A percentile compares a stretch with the other conserved stretches of the same genome.
Conservation (phyloP, 768 basidiomycete species). For the Lentinus brumalis region DNA sequence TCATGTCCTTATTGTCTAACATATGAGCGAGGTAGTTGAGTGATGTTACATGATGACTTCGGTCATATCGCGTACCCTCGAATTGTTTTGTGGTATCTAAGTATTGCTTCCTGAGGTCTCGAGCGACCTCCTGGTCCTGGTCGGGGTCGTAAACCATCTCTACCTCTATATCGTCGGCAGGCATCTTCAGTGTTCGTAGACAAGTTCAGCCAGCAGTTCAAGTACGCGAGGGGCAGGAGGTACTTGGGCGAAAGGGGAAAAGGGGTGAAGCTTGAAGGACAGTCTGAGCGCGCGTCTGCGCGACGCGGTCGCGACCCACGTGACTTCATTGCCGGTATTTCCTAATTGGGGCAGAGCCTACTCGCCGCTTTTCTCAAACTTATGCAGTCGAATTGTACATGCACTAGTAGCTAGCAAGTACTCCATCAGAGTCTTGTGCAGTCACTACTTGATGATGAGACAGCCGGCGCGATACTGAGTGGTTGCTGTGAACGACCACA, state of each 20-base stretch:
- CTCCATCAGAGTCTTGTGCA: no score
- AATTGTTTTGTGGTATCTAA: conserved; percentile 58
- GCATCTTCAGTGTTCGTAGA: no score
- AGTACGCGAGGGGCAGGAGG: background rate
- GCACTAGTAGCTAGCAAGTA: no score
- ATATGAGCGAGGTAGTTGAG: background rate
- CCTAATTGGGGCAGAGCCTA: no score
- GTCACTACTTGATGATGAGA: no score
- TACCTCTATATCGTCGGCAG: background rate
- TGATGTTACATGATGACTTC: background rate
- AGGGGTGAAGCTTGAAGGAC: background rate
- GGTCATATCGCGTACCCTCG: conserved; percentile 45
- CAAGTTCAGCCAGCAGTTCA: no score
- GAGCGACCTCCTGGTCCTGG: conserved; percentile 80
- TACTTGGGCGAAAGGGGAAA: background rate
- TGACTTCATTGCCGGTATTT: background rate
- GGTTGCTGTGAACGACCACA: no score
- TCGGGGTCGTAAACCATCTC: conserved; percentile 67
- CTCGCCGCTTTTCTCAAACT: no score
- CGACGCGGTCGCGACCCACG: conserved; percentile 1
- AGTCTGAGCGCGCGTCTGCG: background rate
- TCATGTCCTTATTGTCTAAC: conserved; percentile 44
- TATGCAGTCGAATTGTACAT: no score
- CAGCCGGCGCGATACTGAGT: no score
- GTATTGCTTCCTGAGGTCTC: conserved; percentile 72